Base-by-base conservation (phyloP, 768 basidiomycete species). In the Rhodosporidiobolus odoratus region DNA sequence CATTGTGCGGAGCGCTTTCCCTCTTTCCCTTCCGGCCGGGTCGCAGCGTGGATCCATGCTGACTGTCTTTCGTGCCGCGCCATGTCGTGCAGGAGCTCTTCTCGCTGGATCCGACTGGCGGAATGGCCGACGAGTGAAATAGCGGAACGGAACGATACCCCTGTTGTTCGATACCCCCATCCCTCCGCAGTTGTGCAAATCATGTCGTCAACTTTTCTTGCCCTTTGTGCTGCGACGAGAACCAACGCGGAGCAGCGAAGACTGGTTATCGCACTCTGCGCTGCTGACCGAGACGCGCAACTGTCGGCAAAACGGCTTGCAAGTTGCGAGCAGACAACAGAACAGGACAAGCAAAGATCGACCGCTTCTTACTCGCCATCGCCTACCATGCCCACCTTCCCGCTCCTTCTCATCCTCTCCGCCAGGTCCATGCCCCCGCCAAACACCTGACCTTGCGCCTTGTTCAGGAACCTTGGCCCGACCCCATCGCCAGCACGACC, bases 401-500 rank as follows among this genome's bases (percentile, higher is more conserved):
- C 80, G 27, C 78, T 68, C 58, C 80, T 62, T 47, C 66, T 70
- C 62, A 81, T 69, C 34, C 74, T 74, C 69, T 81, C 80, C 0
- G 68, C 74, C 34, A 81, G 68, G 34, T 76, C 78, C 75, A 78
- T 76, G 23, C 54, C 59, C 0, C 74, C 74, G 1, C 67, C 68
- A 45, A 91, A 91, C 15, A 92, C 89, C 74, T 85, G 87, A 83
- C 89, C 91, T 82, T 88, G 86, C 78, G 94, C 92, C 30, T 87
- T 83, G 64, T 86, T 88, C 76, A 95, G 81, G 82, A 94, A 96
- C 1, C 83, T 83, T 54, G 89, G 69, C 1, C 66, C 75, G 0
- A 68, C 90, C 83, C 88, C 87, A 3, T 89, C 90, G 77, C 86
- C 88, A 4, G 87, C 87, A 79, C 87, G 89, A 2, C 78, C 79